A percentile compares a stretch with the other conserved stretches of the same genome.
phyloP scores from a whole-genome alignment of 2,329 filamentous ascomycete species.

The Colletotrichum cuscutae region DNA sequence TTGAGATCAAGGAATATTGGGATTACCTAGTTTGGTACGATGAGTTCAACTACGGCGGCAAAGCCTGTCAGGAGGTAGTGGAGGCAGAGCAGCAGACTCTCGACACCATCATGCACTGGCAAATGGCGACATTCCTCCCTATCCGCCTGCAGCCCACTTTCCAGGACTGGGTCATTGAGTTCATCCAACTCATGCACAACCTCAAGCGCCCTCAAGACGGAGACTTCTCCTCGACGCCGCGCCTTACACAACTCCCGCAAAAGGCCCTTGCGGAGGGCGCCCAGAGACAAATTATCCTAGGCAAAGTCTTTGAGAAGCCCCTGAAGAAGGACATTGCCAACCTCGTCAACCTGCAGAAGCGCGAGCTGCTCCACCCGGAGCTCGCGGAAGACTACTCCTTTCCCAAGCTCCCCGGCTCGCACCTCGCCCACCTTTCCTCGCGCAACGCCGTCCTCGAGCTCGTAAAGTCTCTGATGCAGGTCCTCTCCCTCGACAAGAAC shows the following conservation, averaged over 20 bases:
- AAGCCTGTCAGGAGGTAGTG: constrained; percentile 85
- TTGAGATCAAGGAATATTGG: constrained; percentile 99
- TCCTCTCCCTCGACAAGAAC: constrained; percentile 89
- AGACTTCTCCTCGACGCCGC: constrained; percentile 62
- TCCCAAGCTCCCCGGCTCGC: constrained; percentile 80
- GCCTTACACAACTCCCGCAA: constrained; percentile 70
- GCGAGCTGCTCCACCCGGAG: constrained; percentile 89
- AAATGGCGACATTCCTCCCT: constrained; percentile 91
- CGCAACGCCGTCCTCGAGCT: constrained; percentile 75
- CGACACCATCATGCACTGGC: constrained; percentile 98
- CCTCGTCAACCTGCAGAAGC: constrained; percentile 86
- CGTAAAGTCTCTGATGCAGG: constrained; percentile 92
- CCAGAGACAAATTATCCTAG: constrained; percentile 74
- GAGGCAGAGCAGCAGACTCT: constrained; percentile 79
- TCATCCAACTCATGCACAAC: constrained; percentile 92
- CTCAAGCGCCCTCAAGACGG: constrained; percentile 76
- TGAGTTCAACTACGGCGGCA: constrained; percentile 98
- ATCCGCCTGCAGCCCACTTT: constrained; percentile 83
- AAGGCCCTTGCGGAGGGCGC: constrained; percentile 66
- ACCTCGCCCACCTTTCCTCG: constrained; percentile 59
- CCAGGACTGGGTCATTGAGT: constrained; percentile 92
- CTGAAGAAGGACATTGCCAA: constrained; percentile 87
- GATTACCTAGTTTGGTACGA: constrained; percentile 99
- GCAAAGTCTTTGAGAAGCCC: constrained; percentile 87
- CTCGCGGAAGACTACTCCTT: constrained; percentile 89